Evolutionary conservation across 495 filamentous ascomycete genomes (phyloP).

Genomic region (Annulohypoxylon nitens): DNA sequence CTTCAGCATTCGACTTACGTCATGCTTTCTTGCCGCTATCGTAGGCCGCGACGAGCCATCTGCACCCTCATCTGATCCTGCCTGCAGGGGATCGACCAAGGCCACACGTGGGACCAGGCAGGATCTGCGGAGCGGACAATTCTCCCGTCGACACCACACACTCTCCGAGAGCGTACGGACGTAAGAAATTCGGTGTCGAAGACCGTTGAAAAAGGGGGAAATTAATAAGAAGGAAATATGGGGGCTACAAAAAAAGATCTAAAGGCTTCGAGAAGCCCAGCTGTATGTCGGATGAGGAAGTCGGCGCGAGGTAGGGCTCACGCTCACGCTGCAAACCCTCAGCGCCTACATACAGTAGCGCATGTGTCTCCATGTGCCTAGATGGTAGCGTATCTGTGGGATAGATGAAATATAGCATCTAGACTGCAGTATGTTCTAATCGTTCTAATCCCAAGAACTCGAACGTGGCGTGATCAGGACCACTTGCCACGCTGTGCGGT

Average conservation of each 20-base stretch:
- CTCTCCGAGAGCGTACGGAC: neutral
- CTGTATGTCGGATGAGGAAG: neutral
- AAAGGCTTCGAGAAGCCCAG: slow-evolving; percentile 7
- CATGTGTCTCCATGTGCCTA: slow-evolving; percentile 4
- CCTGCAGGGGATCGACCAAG: slow-evolving; percentile 8
- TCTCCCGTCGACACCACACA: neutral
- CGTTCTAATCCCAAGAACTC: neutral
- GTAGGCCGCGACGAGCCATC: neutral
- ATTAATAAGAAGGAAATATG: neutral
- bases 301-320: slow-evolving; percentile 19
- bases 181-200: neutral
- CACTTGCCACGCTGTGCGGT: slow-evolving; percentile 40
- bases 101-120: slow-evolving; percentile 9
- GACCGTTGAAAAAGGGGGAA: neutral
- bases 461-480: slow-evolving; percentile 33
- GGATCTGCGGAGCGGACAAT: slow-evolving; percentile 6
- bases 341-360: slow-evolving; percentile 14
- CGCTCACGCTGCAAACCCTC: neutral
- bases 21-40: slow-evolving; percentile 7
- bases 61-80: slow-evolving; percentile 7
- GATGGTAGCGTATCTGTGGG: slow-evolving; percentile 1
- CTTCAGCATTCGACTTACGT: slow-evolving; percentile 8
- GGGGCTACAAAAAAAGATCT: slow-evolving; percentile 1
- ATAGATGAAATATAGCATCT: slow-evolving; percentile 28
- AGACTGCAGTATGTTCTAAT: slow-evolving; percentile 10